A percentile compares a stretch with the other conserved stretches of the same genome.
phyloP scores from a whole-genome alignment of 768 basidiomycete species.

The Agrocybe pediades region DNA sequence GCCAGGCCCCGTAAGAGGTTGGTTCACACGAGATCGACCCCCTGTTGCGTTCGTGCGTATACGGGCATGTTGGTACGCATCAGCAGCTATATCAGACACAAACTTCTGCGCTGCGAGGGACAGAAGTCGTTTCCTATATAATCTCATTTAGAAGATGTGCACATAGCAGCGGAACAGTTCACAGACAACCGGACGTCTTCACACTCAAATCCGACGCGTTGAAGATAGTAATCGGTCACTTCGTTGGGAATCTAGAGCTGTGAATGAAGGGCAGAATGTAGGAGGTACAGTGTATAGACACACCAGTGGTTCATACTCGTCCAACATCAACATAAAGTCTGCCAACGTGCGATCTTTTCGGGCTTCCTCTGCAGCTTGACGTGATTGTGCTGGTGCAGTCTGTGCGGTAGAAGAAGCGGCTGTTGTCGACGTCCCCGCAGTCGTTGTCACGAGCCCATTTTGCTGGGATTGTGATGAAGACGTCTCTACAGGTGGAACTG shows the following conservation, averaged over 20 bases:
- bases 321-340: constrained; percentile 94
- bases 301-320: constrained; percentile 95
- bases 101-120: constrained; percentile 98
- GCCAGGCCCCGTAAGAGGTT: constrained; percentile 56
- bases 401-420: constrained; percentile 27
- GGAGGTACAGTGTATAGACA: constrained; percentile 20
- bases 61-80: constrained; percentile 97
- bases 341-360: constrained; percentile 89
- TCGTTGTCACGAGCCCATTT: background rate
- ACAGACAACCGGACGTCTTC: constrained; percentile 86
- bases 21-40: constrained; percentile 67
- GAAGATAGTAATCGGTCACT: constrained; percentile 96
- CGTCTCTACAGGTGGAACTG: constrained; percentile 17
- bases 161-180: too few relatives aligned
- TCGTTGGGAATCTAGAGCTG: constrained; percentile 86
- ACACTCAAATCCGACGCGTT: constrained; percentile 94
- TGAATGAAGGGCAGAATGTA: background rate
- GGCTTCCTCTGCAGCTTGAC: constrained; percentile 78
- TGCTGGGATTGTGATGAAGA: constrained; percentile 21
- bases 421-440: constrained; percentile 9
- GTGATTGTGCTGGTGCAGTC: constrained; percentile 42
- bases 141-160: background rate
- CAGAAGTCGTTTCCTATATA: constrained; percentile 86
- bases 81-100: constrained; percentile 93
- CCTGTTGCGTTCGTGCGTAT: constrained; percentile 87